A percentile compares a stretch with the other conserved stretches of the same genome.
These are phyloP conservation scores for Termitomyces sp. DNA, from an alignment of 768 basidiomycete genomes.

Conservation along the genomic window DNA sequence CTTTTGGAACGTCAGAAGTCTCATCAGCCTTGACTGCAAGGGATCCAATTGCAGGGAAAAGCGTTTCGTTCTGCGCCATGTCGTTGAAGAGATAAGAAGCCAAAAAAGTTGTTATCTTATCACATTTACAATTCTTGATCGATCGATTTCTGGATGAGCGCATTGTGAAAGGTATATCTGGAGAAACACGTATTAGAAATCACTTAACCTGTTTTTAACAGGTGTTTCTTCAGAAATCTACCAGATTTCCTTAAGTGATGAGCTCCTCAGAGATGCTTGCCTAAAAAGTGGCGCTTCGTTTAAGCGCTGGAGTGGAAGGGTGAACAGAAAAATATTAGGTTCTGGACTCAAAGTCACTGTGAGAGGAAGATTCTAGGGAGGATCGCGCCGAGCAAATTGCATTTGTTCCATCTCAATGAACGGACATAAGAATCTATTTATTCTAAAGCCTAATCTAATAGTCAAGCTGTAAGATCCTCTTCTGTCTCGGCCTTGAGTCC, in stretches of 20 bases:
- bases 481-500: slow-evolving; percentile 19
- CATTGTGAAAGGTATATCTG: no score
- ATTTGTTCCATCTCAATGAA: not conserved
- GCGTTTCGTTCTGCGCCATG: slow-evolving; percentile 8
- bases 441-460: not conserved
- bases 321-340: no score
- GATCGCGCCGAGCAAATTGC: not conserved
- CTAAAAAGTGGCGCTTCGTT: no score
- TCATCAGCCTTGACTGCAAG: slow-evolving; percentile 15
- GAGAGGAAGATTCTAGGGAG: not conserved
- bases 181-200: no score
- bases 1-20: not conserved
- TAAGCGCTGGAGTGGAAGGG: no score
- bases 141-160: not conserved
- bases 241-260: no score
- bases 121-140: not conserved
- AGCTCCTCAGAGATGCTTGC: no score
- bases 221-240: no score
- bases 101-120: slow-evolving; percentile 12
- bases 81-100: not conserved
- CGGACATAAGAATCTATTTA: not conserved
- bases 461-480: slow-evolving; percentile 2
- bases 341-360: no score
- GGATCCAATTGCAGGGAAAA: slow-evolving; percentile 15
- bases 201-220: no score